Evolutionary conservation across 1,284 basidiomycete species (phyloP).

Genomic region (Puccinia hordei): DNA sequence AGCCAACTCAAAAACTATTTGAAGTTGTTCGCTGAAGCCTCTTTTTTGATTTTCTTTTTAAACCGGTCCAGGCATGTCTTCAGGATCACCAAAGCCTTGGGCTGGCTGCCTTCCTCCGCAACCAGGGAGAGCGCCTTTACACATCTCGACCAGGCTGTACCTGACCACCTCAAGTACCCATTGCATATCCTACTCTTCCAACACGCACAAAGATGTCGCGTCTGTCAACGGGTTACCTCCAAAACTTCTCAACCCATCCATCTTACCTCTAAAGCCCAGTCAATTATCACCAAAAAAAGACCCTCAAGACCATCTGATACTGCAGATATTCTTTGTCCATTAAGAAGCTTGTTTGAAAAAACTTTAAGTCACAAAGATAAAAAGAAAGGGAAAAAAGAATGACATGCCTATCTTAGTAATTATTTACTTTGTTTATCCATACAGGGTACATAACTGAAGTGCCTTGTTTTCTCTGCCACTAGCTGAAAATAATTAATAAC

Average conservation of each 20-base stretch:
- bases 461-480: too few relatives aligned
- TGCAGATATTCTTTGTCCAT: too few relatives aligned
- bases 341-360: too few relatives aligned
- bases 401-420: too few relatives aligned
- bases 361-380: neutral
- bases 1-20: neutral
- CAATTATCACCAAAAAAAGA: neutral
- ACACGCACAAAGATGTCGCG: conserved; percentile 62
- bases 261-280: neutral
- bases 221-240: conserved; percentile 12
- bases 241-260: neutral
- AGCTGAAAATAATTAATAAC: too few relatives aligned
- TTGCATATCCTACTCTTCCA: conserved; percentile 72
- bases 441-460: too few relatives aligned
- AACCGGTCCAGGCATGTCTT: conserved; percentile 64
- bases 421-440: too few relatives aligned
- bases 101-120: conserved; percentile 71
- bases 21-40: neutral
- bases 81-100: conserved; percentile 68
- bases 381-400: too few relatives aligned
- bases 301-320: too few relatives aligned
- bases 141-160: conserved; percentile 69
- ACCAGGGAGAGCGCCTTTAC: conserved; percentile 69
- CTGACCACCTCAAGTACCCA: conserved; percentile 69
- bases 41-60: neutral